phyloP scores from a whole-genome alignment of 345 rosid genomes.

The Moringa oleifera region DNA sequence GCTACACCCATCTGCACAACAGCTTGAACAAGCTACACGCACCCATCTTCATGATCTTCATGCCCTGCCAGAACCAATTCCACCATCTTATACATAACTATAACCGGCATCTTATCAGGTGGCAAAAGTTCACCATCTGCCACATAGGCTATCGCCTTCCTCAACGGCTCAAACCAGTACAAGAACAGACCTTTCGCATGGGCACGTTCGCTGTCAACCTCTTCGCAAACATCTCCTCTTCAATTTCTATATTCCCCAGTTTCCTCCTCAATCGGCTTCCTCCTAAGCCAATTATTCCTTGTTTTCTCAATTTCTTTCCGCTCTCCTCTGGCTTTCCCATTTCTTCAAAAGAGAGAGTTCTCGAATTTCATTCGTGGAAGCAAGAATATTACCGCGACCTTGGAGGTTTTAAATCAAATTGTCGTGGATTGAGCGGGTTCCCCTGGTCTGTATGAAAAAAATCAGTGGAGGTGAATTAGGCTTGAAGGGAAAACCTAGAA shows the following conservation, averaged over 20 bases:
- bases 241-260: slow-evolving; percentile 78
- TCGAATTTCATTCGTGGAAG: slow-evolving; percentile 21
- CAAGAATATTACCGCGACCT: slow-evolving; percentile 20
- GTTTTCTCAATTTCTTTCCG: slow-evolving; percentile 46
- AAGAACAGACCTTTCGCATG: slow-evolving; percentile 72
- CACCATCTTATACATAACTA: slow-evolving; percentile 97
- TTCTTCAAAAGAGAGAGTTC: slow-evolving; percentile 20
- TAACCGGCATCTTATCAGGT: slow-evolving; percentile 88
- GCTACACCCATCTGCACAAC: slow-evolving; percentile 80
- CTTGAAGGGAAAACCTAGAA: slow-evolving; percentile 23
- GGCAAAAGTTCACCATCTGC: slow-evolving; percentile 74
- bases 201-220: slow-evolving; percentile 80
- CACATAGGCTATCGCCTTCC: slow-evolving; percentile 74
- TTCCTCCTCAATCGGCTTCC: slow-evolving; percentile 81
- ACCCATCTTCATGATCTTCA: slow-evolving; percentile 63
- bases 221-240: slow-evolving; percentile 74
- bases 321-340: slow-evolving; percentile 43
- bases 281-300: slow-evolving; percentile 56
- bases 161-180: slow-evolving; percentile 90
- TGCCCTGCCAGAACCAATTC: slow-evolving; percentile 61
- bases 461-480: slow-evolving; percentile 26
- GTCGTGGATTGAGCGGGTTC: no score
- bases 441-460: no score
- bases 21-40: slow-evolving; percentile 80
- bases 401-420: slow-evolving; percentile 43